Conservation (phyloP, 169 alveolate species). For the Cryptosporidium viatorum region DNA sequence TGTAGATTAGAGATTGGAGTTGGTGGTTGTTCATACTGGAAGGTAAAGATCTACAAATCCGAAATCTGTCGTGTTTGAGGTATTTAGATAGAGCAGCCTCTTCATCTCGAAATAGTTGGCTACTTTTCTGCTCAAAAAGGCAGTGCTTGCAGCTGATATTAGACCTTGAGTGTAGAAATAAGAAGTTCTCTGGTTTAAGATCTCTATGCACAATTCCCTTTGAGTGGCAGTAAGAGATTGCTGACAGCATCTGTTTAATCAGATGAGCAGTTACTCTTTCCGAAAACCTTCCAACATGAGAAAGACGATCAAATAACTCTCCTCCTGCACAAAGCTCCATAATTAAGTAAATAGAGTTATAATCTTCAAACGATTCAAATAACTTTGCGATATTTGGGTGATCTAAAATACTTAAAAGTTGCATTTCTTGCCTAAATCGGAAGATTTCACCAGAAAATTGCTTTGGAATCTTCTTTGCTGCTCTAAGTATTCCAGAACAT, state of each 20-base stretch:
- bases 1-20: not conserved
- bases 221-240: slow-evolving; percentile 83
- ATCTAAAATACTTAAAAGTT: slow-evolving; percentile 76
- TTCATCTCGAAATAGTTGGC: not conserved
- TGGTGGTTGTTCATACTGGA: slow-evolving; percentile 27
- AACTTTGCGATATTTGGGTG: slow-evolving; percentile 86
- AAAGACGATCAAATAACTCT: slow-evolving; percentile 81
- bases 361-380: slow-evolving; percentile 85
- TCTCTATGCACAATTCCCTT: slow-evolving; percentile 86
- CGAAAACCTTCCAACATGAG: slow-evolving; percentile 77
- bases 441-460: slow-evolving; percentile 60
- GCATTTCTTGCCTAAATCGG: slow-evolving; percentile 73
- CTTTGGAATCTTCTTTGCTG: slow-evolving; percentile 69
- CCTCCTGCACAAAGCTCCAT: slow-evolving; percentile 89
- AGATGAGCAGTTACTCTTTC: slow-evolving; percentile 86
- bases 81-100: not conserved
- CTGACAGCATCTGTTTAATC: slow-evolving; percentile 83
- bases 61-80: not conserved
- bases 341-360: slow-evolving; percentile 84
- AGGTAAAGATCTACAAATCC: slow-evolving; percentile 45
- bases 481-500: slow-evolving; percentile 57
- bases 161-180: slow-evolving; percentile 76
- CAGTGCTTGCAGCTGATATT: slow-evolving; percentile 22
- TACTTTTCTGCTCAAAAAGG: slow-evolving; percentile 22
- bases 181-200: slow-evolving; percentile 86